These are phyloP conservation scores for Fallopia convolvulus DNA, from an alignment of 148 eudicot genomes.

Conservation along the genomic window DNA sequence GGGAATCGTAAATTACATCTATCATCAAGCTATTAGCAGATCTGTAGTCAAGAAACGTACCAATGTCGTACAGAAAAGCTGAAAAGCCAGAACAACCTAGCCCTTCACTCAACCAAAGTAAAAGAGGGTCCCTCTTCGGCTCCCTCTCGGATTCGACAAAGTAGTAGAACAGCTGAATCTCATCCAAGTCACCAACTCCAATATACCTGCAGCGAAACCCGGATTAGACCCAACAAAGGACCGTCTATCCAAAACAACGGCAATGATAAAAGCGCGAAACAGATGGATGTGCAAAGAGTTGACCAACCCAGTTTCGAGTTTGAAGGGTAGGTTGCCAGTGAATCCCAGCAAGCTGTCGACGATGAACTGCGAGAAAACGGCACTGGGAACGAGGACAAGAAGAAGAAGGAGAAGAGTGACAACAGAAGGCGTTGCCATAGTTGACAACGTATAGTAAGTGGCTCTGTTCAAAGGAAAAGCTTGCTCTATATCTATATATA, in stretches of 20 bases:
- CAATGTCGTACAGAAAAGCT: constrained; percentile 5
- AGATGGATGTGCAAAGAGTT: neutral
- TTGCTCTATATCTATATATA: neutral
- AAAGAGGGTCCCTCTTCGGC: neutral
- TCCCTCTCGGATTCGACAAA: neutral
- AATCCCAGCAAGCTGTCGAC: constrained; percentile 29
- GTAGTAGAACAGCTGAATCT: constrained; percentile 5
- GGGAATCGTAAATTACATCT: too few species aligned
- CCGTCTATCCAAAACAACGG: neutral
- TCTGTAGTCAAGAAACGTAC: neutral
- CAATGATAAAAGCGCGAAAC: neutral
- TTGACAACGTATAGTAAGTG: neutral
- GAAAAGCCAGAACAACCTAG: neutral
- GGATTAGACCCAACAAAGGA: neutral
- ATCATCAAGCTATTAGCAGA: too few species aligned
- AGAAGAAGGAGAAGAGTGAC: neutral
- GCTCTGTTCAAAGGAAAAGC: neutral
- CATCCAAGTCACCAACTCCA: constrained; percentile 8
- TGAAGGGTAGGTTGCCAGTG: constrained; percentile 34
- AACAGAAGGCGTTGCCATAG: neutral
- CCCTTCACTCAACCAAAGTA: neutral
- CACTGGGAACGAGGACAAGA: neutral
- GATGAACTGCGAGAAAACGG: constrained; percentile 11
- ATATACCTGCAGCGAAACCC: neutral
- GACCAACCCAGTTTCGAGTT: constrained; percentile 31